Evolutionary conservation across 2,329 filamentous ascomycete genomes (phyloP).

Genomic region (Aureobasidium namibiae): DNA sequence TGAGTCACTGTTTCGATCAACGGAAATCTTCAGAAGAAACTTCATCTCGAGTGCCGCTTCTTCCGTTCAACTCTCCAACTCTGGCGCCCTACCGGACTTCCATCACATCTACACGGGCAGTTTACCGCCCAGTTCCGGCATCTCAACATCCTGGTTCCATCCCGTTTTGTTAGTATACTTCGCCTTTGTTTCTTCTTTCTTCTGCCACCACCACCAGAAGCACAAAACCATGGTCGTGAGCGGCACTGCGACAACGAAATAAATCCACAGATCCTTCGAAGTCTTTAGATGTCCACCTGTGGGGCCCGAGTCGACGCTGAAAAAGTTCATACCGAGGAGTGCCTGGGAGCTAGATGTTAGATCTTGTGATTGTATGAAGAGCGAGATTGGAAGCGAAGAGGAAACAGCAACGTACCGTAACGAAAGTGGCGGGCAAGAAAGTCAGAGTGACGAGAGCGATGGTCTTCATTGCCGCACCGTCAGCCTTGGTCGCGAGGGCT

Average conservation of each 20-base stretch:
- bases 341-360: not conserved
- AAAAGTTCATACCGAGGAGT: not conserved
- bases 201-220: not conserved
- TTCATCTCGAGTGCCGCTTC: too few species aligned
- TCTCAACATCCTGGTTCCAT: not conserved
- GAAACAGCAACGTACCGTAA: not conserved
- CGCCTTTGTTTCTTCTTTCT: not conserved
- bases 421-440: conserved; percentile 27
- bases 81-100: too few species aligned
- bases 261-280: not conserved
- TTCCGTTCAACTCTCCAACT: too few species aligned
- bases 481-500: conserved; percentile 23
- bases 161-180: not conserved
- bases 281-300: not conserved
- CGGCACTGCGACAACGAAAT: not conserved
- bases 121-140: not conserved
- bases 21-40: too few species aligned
- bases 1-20: too few species aligned
- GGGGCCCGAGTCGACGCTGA: not conserved
- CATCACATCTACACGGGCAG: too few species aligned
- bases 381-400: not conserved
- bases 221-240: not conserved
- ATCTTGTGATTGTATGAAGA: not conserved
- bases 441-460: conserved; percentile 32
- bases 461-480: conserved; percentile 32